Conservation (phyloP, 352 stramenopile genomes). For the Pythium brassicae region DNA sequence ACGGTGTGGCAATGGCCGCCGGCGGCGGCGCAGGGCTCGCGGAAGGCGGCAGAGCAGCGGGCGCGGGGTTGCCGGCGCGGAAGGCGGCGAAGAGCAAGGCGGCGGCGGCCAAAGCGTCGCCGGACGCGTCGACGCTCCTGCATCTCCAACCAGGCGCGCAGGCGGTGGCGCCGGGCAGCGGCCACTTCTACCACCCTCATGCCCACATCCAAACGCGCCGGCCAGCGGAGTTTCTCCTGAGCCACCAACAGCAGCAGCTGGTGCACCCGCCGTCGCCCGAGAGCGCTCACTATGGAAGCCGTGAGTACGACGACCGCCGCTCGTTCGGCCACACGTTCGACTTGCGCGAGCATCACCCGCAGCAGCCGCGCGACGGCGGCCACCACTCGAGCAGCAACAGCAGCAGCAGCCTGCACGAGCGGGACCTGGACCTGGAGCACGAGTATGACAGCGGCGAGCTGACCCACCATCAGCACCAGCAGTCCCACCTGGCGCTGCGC, state of each 20-base stretch:
- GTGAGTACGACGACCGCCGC: slow-evolving; percentile 29
- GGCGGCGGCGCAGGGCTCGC: slow-evolving; percentile 16
- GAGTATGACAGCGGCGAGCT: slow-evolving; percentile 7
- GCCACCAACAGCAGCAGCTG: slow-evolving; percentile 1
- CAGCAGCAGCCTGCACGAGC: slow-evolving; percentile 11
- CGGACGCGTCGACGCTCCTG: not conserved
- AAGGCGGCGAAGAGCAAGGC: slow-evolving; percentile 13
- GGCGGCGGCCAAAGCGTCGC: not conserved
- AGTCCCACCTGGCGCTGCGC: slow-evolving; percentile 1
- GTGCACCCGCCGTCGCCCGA: slow-evolving; percentile 6
- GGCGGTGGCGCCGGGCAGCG: slow-evolving; percentile 3
- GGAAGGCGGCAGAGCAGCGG: slow-evolving; percentile 3
- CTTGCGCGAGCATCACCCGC: slow-evolving; percentile 24
- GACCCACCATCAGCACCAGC: slow-evolving; percentile 1
- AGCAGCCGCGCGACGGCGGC: too few species aligned
- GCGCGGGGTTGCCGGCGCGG: slow-evolving; percentile 11
- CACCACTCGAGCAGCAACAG: slow-evolving; percentile 1
- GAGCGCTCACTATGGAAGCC: slow-evolving; percentile 18
- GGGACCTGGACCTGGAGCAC: slow-evolving; percentile 24
- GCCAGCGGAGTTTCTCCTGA: slow-evolving; percentile 10
- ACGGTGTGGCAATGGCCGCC: slow-evolving; percentile 16
- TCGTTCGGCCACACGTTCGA: slow-evolving; percentile 14
- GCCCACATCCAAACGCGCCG: not conserved
- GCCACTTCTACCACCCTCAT: not conserved
- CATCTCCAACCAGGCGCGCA: not conserved